Evolutionary conservation across 2,329 filamentous ascomycete species (phyloP).

Genomic region (Alternaria consortialis): DNA sequence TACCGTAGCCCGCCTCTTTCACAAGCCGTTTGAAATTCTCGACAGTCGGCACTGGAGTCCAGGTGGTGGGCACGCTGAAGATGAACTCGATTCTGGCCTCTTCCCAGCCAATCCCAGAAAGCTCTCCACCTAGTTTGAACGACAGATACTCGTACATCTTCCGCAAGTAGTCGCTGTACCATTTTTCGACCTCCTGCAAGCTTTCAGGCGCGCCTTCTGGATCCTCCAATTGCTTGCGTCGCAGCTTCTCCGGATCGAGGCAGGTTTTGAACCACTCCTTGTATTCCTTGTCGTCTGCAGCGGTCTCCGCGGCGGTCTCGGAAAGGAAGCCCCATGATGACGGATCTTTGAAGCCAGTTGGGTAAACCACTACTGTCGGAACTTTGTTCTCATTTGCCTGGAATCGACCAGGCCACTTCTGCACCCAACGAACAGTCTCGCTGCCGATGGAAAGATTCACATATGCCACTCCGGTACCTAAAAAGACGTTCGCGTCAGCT

Average conservation of each 20-base stretch:
- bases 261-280: slow-evolving; percentile 67
- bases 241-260: slow-evolving; percentile 59
- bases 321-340: slow-evolving; percentile 65
- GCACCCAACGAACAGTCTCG: slow-evolving; percentile 45
- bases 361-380: slow-evolving; percentile 62
- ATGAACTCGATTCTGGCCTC: slow-evolving; percentile 62
- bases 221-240: slow-evolving; percentile 55
- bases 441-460: slow-evolving; percentile 48
- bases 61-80: slow-evolving; percentile 67
- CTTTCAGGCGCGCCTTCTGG: slow-evolving; percentile 56
- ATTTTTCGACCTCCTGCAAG: slow-evolving; percentile 56
- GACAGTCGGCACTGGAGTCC: slow-evolving; percentile 60
- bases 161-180: slow-evolving; percentile 60
- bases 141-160: slow-evolving; percentile 62
- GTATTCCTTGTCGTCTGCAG: slow-evolving; percentile 56
- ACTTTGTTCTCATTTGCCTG: slow-evolving; percentile 65
- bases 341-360: slow-evolving; percentile 45
- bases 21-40: slow-evolving; percentile 62
- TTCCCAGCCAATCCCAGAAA: slow-evolving; percentile 47
- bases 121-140: slow-evolving; percentile 48
- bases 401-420: slow-evolving; percentile 64
- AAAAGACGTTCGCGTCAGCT: not conserved
- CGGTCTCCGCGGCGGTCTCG: slow-evolving; percentile 46
- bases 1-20: slow-evolving; percentile 60
- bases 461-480: slow-evolving; percentile 51